Evolutionary conservation across 2,329 filamentous ascomycete species (phyloP).

Genomic region (Fusarium mundagurra): DNA sequence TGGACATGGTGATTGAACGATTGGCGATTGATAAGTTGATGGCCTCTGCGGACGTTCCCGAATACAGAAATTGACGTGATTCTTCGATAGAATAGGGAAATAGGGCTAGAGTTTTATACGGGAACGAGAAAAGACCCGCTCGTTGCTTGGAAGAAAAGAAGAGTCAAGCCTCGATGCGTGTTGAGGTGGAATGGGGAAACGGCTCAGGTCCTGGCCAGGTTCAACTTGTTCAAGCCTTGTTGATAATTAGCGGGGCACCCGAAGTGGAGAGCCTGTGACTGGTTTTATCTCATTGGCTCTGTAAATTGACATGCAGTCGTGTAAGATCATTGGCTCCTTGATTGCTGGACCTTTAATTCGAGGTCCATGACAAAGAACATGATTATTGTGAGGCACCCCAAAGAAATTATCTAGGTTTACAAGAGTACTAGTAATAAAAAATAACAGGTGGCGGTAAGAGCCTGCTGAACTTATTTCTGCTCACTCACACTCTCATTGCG

Average conservation of each 20-base stretch:
- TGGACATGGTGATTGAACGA: constrained; percentile 45
- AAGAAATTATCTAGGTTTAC: background rate
- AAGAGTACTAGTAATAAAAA: background rate
- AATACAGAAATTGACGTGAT: background rate
- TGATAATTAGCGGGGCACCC: constrained; percentile 26
- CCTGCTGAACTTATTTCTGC: too few species aligned
- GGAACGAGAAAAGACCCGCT: background rate
- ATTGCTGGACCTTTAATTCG: background rate
- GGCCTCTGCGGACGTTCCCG: background rate
- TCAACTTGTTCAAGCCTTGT: constrained; percentile 18
- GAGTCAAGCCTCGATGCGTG: constrained; percentile 14
- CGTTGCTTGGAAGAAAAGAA: background rate
- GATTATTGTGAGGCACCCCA: background rate
- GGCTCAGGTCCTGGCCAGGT: constrained; percentile 23
- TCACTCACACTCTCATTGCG: background rate
- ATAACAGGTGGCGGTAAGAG: background rate
- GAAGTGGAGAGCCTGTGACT: constrained; percentile 24
- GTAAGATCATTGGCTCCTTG: constrained; percentile 44
- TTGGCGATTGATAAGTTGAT: background rate
- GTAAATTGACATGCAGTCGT: constrained; percentile 18
- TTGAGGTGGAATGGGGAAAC: constrained; percentile 35
- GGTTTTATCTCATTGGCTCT: constrained; percentile 16
- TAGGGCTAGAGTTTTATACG: background rate
- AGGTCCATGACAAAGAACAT: background rate
- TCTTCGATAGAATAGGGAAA: background rate